Evolutionary conservation across 495 filamentous ascomycete species (phyloP), one percentile per base, ranked within the genome.

Genomic region (Penicillium herquei): DNA sequence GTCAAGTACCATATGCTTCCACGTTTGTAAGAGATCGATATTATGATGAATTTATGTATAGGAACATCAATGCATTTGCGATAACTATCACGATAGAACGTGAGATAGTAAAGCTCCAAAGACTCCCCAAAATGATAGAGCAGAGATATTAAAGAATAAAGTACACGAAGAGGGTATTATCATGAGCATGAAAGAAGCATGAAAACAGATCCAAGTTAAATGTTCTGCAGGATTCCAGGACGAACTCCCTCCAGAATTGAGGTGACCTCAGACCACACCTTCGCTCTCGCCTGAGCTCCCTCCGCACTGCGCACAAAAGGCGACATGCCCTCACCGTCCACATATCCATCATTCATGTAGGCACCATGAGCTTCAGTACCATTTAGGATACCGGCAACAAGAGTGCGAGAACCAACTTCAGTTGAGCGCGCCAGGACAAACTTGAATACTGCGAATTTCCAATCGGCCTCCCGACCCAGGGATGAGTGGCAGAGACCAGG

Each of bases 261-360:
- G 13, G 65, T 64, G 8, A 85, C 31, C 67, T 87, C 81, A n/a
- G 55, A 54, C 73, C 83, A 80, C 7, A 87, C 69, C 63, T 69
- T 72, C 62, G 74, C 68, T 47, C 84, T 73, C 37, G 76, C 74
- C 48, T 76, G 47, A 6, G 50, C 37, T 5, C 72, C 74, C 21
- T 80, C 66, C 1, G 65, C 57, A 49, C 71, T 74, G 12, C 52
- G 65, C 6, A 79, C 77, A 50, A 76, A 65, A 30, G 67, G 37
- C 1, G 67, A 76, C 55, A 61, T 48, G 30, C 26, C 55, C 32
- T 56, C 56, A 16, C 62, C 64, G 0, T 57, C 55, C 2, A 73
- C 65, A 5, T 51, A 10, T 7, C 70, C 66, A 59, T 71, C 69
- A 1, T 44, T 51, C 59, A 83, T 67, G 17, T 81, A 84, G 55